A percentile compares a stretch with the other conserved stretches of the same genome.
Evolutionary conservation across 441 rosid species (phyloP).

Genomic region (Populus hybrid): DNA sequence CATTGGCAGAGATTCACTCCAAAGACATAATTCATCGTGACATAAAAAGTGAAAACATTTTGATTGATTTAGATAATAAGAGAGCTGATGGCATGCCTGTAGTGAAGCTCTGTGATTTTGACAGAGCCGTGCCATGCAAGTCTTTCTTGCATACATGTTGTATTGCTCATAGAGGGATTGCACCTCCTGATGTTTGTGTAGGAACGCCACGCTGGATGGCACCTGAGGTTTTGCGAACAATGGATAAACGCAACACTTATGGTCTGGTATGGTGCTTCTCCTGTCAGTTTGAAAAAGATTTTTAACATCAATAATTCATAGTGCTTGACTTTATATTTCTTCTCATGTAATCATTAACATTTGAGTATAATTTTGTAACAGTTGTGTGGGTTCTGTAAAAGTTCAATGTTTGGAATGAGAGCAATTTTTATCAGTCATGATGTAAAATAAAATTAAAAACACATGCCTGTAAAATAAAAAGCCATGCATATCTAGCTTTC

Average conservation of each 20-base stretch:
- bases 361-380: neutral
- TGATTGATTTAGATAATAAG: constrained; percentile 67
- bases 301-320: neutral
- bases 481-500: neutral
- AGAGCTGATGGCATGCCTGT: constrained; percentile 54
- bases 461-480: too few species aligned
- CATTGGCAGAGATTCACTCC: constrained; percentile 77
- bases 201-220: constrained; percentile 99
- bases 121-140: constrained; percentile 88
- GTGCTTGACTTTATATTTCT: neutral
- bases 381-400: neutral
- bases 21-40: constrained; percentile 94
- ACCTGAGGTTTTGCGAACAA: constrained; percentile 83
- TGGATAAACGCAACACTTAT: constrained; percentile 57
- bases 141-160: constrained; percentile 77
- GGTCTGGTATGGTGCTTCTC: constrained; percentile 61
- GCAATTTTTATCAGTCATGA: neutral
- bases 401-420: neutral
- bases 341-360: neutral
- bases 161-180: constrained; percentile 74
- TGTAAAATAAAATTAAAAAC: too few species aligned
- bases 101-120: constrained; percentile 95
- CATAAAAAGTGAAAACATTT: constrained; percentile 87
- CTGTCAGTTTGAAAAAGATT: neutral
- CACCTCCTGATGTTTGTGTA: constrained; percentile 80